Percentiles rank a stretch among this genome's conserved stretches.
These are phyloP conservation scores for Plasmodium berghei DNA, from an alignment of 169 alveolate species.

Conservation along the genomic window DNA sequence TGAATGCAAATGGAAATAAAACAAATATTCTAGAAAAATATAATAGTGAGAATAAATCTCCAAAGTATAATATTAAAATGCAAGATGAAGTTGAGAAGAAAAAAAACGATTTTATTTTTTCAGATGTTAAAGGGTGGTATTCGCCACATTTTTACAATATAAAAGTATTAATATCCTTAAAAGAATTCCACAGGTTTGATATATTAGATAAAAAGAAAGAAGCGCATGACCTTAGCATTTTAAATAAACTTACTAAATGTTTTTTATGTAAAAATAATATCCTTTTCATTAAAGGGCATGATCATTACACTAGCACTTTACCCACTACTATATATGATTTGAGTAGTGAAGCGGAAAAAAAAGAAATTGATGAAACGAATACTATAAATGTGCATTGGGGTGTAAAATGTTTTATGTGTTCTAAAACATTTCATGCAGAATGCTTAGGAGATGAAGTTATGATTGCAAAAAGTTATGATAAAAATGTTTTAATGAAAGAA, in stretches of 20 bases:
- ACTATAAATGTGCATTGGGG: conserved; percentile 59
- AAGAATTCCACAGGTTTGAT: conserved; percentile 70
- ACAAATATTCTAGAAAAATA: conserved; percentile 2
- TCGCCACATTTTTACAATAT: conserved; percentile 73
- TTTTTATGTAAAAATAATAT: conserved; percentile 33
- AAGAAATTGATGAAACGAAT: conserved; percentile 51
- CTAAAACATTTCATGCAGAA: conserved; percentile 58
- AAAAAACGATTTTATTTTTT: conserved; percentile 33
- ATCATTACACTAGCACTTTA: conserved; percentile 52
- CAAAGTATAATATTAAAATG: not conserved
- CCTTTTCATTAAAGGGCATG: conserved; percentile 64
- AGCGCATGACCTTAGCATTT: conserved; percentile 5
- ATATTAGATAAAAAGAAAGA: conserved; percentile 38
- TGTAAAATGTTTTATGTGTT: conserved; percentile 59
- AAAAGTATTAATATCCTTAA: conserved; percentile 23
- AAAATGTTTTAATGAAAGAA: conserved; percentile 66
- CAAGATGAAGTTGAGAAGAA: conserved; percentile 41
- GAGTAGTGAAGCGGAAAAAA: conserved; percentile 40
- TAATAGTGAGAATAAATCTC: not conserved
- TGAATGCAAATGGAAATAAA: not conserved
- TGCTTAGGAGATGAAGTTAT: conserved; percentile 54
- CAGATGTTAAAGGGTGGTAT: conserved; percentile 75
- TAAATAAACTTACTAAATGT: conserved; percentile 28
- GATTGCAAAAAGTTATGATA: conserved; percentile 51
- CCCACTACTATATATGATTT: conserved; percentile 41